phyloP scores from a whole-genome alignment of 768 basidiomycete genomes.

The Pulveroboletus sp. region DNA sequence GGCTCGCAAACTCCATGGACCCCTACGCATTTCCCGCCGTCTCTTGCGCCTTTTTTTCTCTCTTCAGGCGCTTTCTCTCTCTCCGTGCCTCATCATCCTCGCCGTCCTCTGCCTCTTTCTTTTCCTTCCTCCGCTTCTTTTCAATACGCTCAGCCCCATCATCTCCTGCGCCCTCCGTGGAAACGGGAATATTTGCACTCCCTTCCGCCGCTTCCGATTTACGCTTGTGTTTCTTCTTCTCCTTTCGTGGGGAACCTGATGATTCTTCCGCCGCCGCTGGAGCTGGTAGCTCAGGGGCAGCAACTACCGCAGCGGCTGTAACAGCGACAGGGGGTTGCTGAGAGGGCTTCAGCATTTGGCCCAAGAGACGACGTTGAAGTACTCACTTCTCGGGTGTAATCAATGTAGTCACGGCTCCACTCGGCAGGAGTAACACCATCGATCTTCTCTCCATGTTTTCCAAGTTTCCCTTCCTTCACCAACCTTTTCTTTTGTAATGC shows the following conservation, averaged over 20 bases:
- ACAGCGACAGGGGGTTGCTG: constrained; percentile 40
- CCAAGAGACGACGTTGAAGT: neutral
- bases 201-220: constrained; percentile 55
- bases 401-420: constrained; percentile 92
- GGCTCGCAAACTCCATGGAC: neutral
- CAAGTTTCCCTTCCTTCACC: constrained; percentile 95
- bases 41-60: constrained; percentile 59
- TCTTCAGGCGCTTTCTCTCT: constrained; percentile 62
- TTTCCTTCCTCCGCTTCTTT: constrained; percentile 59
- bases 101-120: constrained; percentile 40
- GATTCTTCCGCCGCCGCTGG: constrained; percentile 31
- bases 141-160: constrained; percentile 51
- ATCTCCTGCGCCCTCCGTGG: constrained; percentile 29
- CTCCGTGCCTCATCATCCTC: constrained; percentile 56
- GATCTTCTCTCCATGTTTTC: constrained; percentile 89
- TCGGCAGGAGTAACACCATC: constrained; percentile 83
- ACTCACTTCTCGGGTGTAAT: constrained; percentile 73
- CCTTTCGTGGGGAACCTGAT: constrained; percentile 36
- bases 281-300: constrained; percentile 20
- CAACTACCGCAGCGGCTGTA: constrained; percentile 18
- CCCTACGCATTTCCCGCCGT: constrained; percentile 29
- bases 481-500: constrained; percentile 97
- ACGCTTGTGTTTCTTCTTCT: constrained; percentile 81
- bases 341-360: constrained; percentile 9
- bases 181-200: constrained; percentile 41